phyloP scores from a whole-genome alignment of 2,329 filamentous ascomycete species.

The Hortaea werneckii region DNA sequence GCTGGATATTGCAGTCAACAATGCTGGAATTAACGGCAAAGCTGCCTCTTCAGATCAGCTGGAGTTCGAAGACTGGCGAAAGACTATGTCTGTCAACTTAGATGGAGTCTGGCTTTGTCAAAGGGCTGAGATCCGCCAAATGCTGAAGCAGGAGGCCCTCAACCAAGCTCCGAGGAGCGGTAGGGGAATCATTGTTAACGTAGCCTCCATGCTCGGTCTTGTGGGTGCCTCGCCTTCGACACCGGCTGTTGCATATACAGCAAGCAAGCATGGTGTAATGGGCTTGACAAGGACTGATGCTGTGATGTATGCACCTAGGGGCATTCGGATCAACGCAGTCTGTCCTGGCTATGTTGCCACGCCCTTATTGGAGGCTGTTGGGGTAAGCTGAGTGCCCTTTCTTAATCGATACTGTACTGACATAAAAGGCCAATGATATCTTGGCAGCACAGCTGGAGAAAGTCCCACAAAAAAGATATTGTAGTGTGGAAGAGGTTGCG shows the following conservation, averaged over 20 bases:
- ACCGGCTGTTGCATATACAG: slow-evolving; percentile 38
- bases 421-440: slow-evolving; percentile 1
- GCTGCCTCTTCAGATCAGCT: slow-evolving; percentile 40
- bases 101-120: slow-evolving; percentile 50
- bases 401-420: neutral
- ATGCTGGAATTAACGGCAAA: slow-evolving; percentile 48
- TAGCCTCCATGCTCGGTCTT: slow-evolving; percentile 43
- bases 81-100: slow-evolving; percentile 44
- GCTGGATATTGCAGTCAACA: slow-evolving; percentile 53
- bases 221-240: slow-evolving; percentile 30
- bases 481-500: slow-evolving; percentile 46
- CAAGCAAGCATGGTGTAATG: slow-evolving; percentile 46
- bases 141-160: slow-evolving; percentile 36
- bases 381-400: slow-evolving; percentile 1
- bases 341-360: slow-evolving; percentile 36
- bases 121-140: slow-evolving; percentile 41
- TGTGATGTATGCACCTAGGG: slow-evolving; percentile 39
- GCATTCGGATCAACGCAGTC: slow-evolving; percentile 52
- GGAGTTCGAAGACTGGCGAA: slow-evolving; percentile 39
- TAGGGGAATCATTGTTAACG: slow-evolving; percentile 45
- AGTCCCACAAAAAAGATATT: slow-evolving; percentile 47
- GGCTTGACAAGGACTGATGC: slow-evolving; percentile 47
- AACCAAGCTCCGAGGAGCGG: slow-evolving; percentile 4
- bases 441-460: slow-evolving; percentile 32
- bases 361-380: slow-evolving; percentile 4